phyloP scores from a whole-genome alignment of 257 asterid genomes.

The Nicotiana noctiflora region DNA sequence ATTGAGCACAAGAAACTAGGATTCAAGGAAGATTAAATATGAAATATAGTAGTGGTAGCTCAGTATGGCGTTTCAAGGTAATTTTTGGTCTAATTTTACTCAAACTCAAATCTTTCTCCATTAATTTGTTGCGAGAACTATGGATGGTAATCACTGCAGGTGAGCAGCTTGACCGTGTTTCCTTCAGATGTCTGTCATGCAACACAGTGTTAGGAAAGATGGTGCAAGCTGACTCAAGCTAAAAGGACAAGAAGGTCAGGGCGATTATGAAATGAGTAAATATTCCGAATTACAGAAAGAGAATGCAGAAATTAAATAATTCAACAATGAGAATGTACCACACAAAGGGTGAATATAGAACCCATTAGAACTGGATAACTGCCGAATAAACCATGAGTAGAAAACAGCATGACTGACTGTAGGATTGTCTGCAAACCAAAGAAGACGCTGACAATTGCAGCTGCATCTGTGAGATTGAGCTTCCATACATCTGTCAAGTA shows the following conservation, averaged over 20 bases:
- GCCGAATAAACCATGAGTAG: slow-evolving; percentile 27
- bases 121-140: background rate
- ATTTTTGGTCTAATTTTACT: background rate
- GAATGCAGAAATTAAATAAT: background rate
- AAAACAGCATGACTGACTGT: slow-evolving; percentile 33
- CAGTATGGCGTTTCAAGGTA: background rate
- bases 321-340: background rate
- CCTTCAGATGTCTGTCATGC: background rate
- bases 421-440: slow-evolving; percentile 28
- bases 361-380: slow-evolving; percentile 32
- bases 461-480: slow-evolving; percentile 43
- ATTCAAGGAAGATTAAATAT: background rate
- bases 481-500: slow-evolving; percentile 65
- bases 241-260: background rate
- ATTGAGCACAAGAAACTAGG: background rate
- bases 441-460: slow-evolving; percentile 45
- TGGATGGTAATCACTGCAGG: background rate
- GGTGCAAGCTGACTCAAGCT: background rate
- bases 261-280: background rate
- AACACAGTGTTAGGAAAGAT: background rate
- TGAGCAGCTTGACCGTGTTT: background rate
- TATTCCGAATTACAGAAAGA: background rate
- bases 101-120: background rate
- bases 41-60: background rate
- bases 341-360: slow-evolving; percentile 38